Percentiles rank a stretch among this genome's conserved stretches.
Conservation (phyloP, 768 basidiomycete species). For the Mycena chlorophos region DNA sequence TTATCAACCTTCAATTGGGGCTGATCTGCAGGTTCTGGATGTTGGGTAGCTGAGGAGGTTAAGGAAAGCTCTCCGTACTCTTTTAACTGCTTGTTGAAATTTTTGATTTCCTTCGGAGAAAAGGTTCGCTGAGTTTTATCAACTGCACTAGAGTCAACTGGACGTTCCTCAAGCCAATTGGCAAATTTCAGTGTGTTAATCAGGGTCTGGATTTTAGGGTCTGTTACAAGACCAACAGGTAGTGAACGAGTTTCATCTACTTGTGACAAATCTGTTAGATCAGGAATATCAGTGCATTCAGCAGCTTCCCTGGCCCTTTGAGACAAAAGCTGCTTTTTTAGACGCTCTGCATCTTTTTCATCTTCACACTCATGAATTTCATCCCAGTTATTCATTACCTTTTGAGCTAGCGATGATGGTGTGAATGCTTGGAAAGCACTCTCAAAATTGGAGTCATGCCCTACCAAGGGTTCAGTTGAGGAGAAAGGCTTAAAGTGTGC, state of each 20-base stretch:
- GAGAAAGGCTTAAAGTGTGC: slow-evolving; percentile 26
- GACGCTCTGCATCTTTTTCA: slow-evolving; percentile 33
- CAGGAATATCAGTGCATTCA: neutral
- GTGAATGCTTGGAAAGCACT: neutral
- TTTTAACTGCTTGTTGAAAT: too few relatives aligned
- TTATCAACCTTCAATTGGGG: too few relatives aligned
- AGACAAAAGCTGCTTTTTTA: slow-evolving; percentile 10
- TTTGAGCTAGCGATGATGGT: neutral
- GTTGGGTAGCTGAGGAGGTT: too few relatives aligned
- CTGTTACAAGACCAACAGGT: too few relatives aligned
- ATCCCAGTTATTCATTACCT: slow-evolving; percentile 34
- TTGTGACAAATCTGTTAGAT: neutral
- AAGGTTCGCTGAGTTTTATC: too few relatives aligned
- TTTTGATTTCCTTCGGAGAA: too few relatives aligned
- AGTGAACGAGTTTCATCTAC: too few relatives aligned
- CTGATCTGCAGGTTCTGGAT: too few relatives aligned
- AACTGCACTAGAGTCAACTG: too few relatives aligned
- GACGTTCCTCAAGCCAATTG: too few relatives aligned
- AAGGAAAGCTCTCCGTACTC: too few relatives aligned
- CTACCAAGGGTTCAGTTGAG: neutral
- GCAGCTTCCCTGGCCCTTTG: neutral
- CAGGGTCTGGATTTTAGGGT: too few relatives aligned
- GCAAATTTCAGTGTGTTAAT: neutral
- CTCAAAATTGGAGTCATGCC: neutral
- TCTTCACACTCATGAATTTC: slow-evolving; percentile 36